Evolutionary conservation across 78 protist genomes (phyloP).

Genomic region (Monocercomonoides exilis): DNA sequence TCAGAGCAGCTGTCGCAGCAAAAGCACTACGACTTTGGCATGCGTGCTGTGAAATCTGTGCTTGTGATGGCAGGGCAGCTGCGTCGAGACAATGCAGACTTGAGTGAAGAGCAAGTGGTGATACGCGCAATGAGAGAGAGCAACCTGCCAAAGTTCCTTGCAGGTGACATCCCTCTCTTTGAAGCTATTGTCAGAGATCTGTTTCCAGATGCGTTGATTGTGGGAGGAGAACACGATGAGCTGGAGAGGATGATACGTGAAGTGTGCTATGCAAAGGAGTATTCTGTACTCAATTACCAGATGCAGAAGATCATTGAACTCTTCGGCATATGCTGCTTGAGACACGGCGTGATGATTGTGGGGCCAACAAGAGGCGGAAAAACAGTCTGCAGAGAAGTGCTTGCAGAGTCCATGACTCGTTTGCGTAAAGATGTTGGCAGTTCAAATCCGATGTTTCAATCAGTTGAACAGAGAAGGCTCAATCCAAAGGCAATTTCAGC

Average conservation of each 20-base stretch:
- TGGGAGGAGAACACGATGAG: constrained; percentile 42
- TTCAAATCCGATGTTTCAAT: background rate
- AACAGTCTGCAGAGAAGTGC: background rate
- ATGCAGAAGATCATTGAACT: constrained; percentile 53
- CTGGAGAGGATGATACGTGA: constrained; percentile 21
- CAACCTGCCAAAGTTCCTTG: constrained; percentile 68
- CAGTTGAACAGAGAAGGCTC: constrained; percentile 27
- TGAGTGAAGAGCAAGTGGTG: constrained; percentile 50
- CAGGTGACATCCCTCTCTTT: constrained; percentile 64
- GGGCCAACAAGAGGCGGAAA: constrained; percentile 70
- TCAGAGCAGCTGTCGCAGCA: constrained; percentile 65
- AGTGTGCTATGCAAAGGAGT: background rate
- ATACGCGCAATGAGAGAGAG: constrained; percentile 68
- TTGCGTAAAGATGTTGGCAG: background rate
- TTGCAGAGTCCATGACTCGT: constrained; percentile 28
- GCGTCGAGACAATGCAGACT: constrained; percentile 28
- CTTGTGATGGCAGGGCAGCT: constrained; percentile 54
- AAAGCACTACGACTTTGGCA: constrained; percentile 70
- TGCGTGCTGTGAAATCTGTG: constrained; percentile 65
- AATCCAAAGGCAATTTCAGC: constrained; percentile 67
- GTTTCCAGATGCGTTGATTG: constrained; percentile 60
- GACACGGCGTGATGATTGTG: constrained; percentile 73
- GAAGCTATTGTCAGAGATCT: constrained; percentile 58
- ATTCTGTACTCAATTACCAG: background rate
- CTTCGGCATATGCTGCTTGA: constrained; percentile 48